These are phyloP conservation scores for Lactarius hatsudake DNA, from an alignment of 768 basidiomycete species.

Conservation along the genomic window DNA sequence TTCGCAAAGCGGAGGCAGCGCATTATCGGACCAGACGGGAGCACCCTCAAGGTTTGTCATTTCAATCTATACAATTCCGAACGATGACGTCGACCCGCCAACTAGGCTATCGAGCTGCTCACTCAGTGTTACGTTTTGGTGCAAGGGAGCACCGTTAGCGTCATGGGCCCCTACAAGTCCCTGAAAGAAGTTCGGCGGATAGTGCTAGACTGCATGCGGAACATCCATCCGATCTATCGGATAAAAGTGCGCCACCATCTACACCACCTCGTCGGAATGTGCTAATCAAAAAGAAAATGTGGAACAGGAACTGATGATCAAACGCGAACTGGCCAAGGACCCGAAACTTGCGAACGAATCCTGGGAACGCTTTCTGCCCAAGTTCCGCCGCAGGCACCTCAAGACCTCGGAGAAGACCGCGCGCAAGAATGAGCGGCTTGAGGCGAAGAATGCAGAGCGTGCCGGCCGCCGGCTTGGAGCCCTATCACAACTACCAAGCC, in stretches of 20 bases:
- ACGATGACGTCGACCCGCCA: neutral
- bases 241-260: slow-evolving; percentile 67
- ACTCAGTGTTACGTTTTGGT: slow-evolving; percentile 97
- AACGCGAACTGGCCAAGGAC: slow-evolving; percentile 95
- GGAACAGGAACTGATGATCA: slow-evolving; percentile 92
- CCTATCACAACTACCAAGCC: slow-evolving; percentile 43
- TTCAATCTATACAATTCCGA: neutral
- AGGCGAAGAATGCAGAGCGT: slow-evolving; percentile 59
- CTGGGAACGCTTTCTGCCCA: slow-evolving; percentile 97
- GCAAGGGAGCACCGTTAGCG: slow-evolving; percentile 96
- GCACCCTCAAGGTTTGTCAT: slow-evolving; percentile 82
- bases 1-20: slow-evolving; percentile 95
- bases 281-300: neutral
- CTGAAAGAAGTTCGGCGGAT: slow-evolving; percentile 96
- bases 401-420: slow-evolving; percentile 92
- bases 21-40: slow-evolving; percentile 96
- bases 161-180: slow-evolving; percentile 95
- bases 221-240: slow-evolving; percentile 97
- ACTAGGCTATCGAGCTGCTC: slow-evolving; percentile 90
- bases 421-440: slow-evolving; percentile 76
- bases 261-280: slow-evolving; percentile 1
- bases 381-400: slow-evolving; percentile 91
- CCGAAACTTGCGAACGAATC: slow-evolving; percentile 90
- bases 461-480: slow-evolving; percentile 63
- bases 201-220: slow-evolving; percentile 99